A percentile compares a stretch with the other conserved stretches of the same genome.
phyloP scores from a whole-genome alignment of 1,284 basidiomycete species.

The Coniferiporia weirii region DNA sequence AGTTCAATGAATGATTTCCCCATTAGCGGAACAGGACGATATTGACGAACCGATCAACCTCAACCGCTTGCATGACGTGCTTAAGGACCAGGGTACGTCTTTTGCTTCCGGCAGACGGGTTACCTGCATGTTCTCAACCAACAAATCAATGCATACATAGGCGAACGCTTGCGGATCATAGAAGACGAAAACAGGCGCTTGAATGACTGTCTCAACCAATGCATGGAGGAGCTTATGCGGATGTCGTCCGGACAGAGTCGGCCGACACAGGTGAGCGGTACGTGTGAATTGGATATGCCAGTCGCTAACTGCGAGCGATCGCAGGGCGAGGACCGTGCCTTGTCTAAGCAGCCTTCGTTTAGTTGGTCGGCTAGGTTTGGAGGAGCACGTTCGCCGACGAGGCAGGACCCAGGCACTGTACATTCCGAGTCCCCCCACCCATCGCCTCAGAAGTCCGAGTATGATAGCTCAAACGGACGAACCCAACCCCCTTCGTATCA shows the following conservation, averaged over 20 bases:
- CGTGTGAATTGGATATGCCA: conserved; percentile 17
- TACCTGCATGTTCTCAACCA: conserved; percentile 11
- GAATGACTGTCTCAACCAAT: conserved; percentile 51
- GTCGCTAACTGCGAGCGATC: background rate
- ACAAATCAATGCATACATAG: conserved; percentile 33
- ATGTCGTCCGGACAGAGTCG: conserved; percentile 34
- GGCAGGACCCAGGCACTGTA: conserved; percentile 42
- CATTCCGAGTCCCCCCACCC: conserved; percentile 62
- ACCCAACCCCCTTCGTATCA: conserved; percentile 23
- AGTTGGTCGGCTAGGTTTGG: conserved; percentile 73
- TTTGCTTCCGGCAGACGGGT: background rate
- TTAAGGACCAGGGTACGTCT: conserved; percentile 70
- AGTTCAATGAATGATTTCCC: conserved; percentile 14
- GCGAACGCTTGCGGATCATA: conserved; percentile 58
- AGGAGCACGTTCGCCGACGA: conserved; percentile 71
- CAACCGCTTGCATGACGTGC: conserved; percentile 61
- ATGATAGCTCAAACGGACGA: conserved; percentile 46
- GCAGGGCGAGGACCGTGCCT: conserved; percentile 46
- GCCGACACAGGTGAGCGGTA: conserved; percentile 28
- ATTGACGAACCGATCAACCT: conserved; percentile 54
- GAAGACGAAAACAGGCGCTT: conserved; percentile 76
- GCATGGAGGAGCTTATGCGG: conserved; percentile 60
- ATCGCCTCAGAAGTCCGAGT: conserved; percentile 70
- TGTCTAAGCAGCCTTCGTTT: conserved; percentile 70
- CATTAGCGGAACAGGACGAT: conserved; percentile 62